Percentiles rank a stretch among this genome's conserved stretches.
Conservation (phyloP, 2,329 filamentous ascomycete genomes). For the Neonectria sp. region DNA sequence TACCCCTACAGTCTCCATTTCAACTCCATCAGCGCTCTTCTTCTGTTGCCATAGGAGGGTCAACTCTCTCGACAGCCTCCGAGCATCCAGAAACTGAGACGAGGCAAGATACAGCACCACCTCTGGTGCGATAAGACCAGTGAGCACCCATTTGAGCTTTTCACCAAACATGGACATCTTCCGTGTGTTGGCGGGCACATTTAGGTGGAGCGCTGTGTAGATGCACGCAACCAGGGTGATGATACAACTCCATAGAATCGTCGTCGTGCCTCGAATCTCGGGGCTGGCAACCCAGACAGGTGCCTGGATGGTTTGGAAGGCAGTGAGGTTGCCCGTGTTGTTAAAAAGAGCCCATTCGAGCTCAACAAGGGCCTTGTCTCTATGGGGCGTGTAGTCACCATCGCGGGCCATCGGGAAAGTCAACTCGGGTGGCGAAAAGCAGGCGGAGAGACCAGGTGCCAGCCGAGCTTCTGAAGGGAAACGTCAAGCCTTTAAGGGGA, state of each 20-base stretch:
- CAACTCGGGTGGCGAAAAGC: background rate
- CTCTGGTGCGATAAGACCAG: conserved; percentile 52
- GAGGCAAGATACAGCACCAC: conserved; percentile 47
- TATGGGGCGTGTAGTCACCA: conserved; percentile 5
- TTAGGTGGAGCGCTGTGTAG: conserved; percentile 56
- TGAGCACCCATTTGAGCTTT: conserved; percentile 49
- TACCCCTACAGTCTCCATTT: conserved; percentile 26
- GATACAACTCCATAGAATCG: conserved; percentile 54
- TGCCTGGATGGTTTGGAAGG: conserved; percentile 3
- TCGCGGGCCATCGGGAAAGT: background rate
- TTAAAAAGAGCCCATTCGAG: conserved; percentile 9
- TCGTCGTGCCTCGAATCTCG: conserved; percentile 47
- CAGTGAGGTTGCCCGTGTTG: conserved; percentile 16
- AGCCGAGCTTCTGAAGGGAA: background rate
- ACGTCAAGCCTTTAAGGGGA: background rate
- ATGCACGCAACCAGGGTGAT: conserved; percentile 54
- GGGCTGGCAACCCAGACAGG: conserved; percentile 30
- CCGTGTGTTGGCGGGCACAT: conserved; percentile 47
- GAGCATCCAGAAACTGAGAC: conserved; percentile 30
- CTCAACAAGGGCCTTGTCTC: conserved; percentile 11
- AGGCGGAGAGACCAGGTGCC: background rate
- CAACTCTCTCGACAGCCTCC: conserved; percentile 19
- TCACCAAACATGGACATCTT: conserved; percentile 22
- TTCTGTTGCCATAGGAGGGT: conserved; percentile 9
- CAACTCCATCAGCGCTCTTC: background rate